Evolutionary conservation across 768 basidiomycete genomes (phyloP).

Genomic region (Mycena olivaceomarginata): DNA sequence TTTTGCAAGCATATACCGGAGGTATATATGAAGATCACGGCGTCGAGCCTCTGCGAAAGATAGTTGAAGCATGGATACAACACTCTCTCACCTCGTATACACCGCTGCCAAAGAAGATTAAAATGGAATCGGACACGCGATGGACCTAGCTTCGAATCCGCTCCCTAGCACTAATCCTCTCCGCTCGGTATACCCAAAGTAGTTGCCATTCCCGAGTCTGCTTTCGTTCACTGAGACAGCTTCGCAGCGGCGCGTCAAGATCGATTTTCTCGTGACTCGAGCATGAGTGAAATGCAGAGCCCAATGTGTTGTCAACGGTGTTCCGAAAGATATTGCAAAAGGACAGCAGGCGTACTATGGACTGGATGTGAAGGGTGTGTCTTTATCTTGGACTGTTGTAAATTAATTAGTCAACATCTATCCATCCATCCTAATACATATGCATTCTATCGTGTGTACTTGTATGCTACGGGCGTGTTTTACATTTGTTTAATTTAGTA

Average conservation of each 20-base stretch:
- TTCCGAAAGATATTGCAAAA: not conserved
- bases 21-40: conserved; percentile 77
- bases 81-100: not conserved
- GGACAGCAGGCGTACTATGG: not conserved
- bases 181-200: not conserved
- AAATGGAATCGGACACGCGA: not conserved
- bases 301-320: conserved; percentile 10
- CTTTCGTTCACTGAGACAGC: conserved; percentile 1
- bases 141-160: not conserved
- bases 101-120: conserved; percentile 8
- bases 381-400: not conserved
- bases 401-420: conserved; percentile 25
- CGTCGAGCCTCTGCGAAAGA: conserved; percentile 66
- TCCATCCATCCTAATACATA: conserved; percentile 35
- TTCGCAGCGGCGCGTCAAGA: not conserved
- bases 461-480: conserved; percentile 23
- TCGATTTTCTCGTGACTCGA: not conserved
- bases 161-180: not conserved
- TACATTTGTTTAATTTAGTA: conserved; percentile 28
- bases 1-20: conserved; percentile 83
- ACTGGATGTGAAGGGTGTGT: conserved; percentile 33
- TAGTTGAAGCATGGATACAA: conserved; percentile 59
- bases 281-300: not conserved
- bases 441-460: conserved; percentile 27
- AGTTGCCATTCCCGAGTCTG: not conserved